Percentiles rank a stretch among this genome's conserved stretches.
Evolutionary conservation across 495 filamentous ascomycete species (phyloP).

Genomic region (Neurospora sp.): DNA sequence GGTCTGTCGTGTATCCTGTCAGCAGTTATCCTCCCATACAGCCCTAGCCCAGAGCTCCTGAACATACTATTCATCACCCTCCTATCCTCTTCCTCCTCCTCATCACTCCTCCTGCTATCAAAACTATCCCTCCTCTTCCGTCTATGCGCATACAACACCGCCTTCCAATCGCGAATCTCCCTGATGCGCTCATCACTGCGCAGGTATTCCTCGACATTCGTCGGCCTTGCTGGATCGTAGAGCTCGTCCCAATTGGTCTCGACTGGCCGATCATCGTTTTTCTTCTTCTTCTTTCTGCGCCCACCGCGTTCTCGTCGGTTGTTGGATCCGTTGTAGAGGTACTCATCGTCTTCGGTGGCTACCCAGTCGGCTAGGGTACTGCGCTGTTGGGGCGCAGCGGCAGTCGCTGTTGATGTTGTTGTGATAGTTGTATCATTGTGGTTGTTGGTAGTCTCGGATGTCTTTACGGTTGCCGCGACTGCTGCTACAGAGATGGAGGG

Average conservation of each 20-base stretch:
- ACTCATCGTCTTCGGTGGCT: slow-evolving; percentile 57
- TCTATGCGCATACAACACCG: slow-evolving; percentile 67
- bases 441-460: neutral
- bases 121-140: slow-evolving; percentile 38
- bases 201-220: slow-evolving; percentile 78
- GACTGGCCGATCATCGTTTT: slow-evolving; percentile 46
- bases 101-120: slow-evolving; percentile 34
- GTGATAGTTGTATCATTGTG: slow-evolving; percentile 1
- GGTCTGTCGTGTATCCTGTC: slow-evolving; percentile 33
- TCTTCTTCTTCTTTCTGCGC: slow-evolving; percentile 74
- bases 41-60: too few relatives aligned
- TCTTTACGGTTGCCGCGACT: slow-evolving; percentile 1
- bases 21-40: slow-evolving; percentile 12
- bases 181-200: slow-evolving; percentile 73
- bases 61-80: slow-evolving; percentile 43
- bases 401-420: neutral
- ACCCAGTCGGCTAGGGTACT: slow-evolving; percentile 80
- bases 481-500: slow-evolving; percentile 12
- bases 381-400: slow-evolving; percentile 44
- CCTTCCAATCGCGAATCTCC: slow-evolving; percentile 84
- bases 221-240: slow-evolving; percentile 79
- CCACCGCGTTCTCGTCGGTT: slow-evolving; percentile 47
- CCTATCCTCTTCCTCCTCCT: slow-evolving; percentile 41
- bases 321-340: slow-evolving; percentile 28
- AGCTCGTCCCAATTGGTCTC: slow-evolving; percentile 87